These are phyloP conservation scores for Phoma sp. DNA, from an alignment of 2,329 filamentous ascomycete genomes.

Conservation along the genomic window DNA sequence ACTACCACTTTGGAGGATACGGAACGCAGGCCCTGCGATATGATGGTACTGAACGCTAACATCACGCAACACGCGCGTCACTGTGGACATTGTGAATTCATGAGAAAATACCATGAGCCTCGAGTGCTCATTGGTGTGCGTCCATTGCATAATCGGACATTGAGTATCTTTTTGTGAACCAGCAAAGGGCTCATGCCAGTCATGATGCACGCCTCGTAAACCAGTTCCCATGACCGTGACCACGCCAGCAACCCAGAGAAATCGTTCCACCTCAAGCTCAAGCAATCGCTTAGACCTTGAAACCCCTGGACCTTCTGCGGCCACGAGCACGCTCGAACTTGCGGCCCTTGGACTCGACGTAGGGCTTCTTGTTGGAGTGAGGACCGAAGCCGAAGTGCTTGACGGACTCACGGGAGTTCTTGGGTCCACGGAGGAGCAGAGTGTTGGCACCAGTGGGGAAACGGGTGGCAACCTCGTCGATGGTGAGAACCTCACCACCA, in stretches of 20 bases:
- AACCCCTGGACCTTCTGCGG: slow-evolving; percentile 96
- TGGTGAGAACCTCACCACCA: slow-evolving; percentile 91
- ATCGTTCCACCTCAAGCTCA: slow-evolving; percentile 33
- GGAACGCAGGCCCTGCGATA: not conserved
- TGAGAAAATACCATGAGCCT: slow-evolving; percentile 42
- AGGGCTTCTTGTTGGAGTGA: slow-evolving; percentile 99
- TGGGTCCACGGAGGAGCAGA: slow-evolving; percentile 93
- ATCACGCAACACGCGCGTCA: slow-evolving; percentile 2
- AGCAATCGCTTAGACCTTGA: slow-evolving; percentile 87
- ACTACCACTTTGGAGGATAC: not conserved
- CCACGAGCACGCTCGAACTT: slow-evolving; percentile 99
- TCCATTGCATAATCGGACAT: slow-evolving; percentile 45
- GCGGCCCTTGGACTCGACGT: slow-evolving; percentile 97
- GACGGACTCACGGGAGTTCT: slow-evolving; percentile 96
- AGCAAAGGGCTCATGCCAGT: slow-evolving; percentile 42
- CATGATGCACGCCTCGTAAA: slow-evolving; percentile 47
- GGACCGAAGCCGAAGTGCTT: slow-evolving; percentile 99
- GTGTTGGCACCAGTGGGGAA: slow-evolving; percentile 97
- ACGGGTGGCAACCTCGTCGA: slow-evolving; percentile 96
- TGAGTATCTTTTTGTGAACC: slow-evolving; percentile 48
- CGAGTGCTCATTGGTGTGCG: slow-evolving; percentile 41
- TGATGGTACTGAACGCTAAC: not conserved
- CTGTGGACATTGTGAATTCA: slow-evolving; percentile 23
- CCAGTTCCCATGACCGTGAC: slow-evolving; percentile 45
- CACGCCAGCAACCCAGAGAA: slow-evolving; percentile 49